Base-by-base conservation (phyloP, 1,139 yeast species). In the Magnusiomyces fungicola region DNA sequence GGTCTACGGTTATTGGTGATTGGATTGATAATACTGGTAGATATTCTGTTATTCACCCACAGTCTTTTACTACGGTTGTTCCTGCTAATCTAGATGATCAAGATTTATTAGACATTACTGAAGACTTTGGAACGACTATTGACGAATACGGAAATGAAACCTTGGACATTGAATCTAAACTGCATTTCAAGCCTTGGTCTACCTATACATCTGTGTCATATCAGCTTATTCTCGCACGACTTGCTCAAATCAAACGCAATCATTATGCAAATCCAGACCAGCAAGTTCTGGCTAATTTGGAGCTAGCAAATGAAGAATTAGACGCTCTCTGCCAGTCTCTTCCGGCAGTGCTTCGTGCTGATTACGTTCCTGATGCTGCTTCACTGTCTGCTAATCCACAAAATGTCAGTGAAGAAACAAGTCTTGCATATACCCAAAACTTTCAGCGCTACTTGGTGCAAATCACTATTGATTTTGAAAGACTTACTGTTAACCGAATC, bases 1-100 rank as follows among this genome's bases (percentile, higher is more conserved):
- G 71, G 72, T 41, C 61, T 1, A 56, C 68, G 24, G 61, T 67
- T 6, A 60, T 58, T 14, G 53, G 61, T 29, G 73, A 69, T 52
- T 69, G 73, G 73, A 58, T 61, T 38, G 70, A 69, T 46, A 66
- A 61, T 41, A 54, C 58, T 25, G 63, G 61, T 38, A 50, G 69
- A 19, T 55, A 56, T 38, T 55, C 62, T 0, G 44, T 62, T 22
- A 59, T 69, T 12, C 52, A 56, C 4, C 46, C 56, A 3, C 51
- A 50, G 14, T 58, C 62, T 19, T 68, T 66, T 48, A 49, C 62
- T 2, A 63, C 70, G 1, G 60, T 63, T 1, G 4, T 50, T 21
- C 70, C 71, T 3, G 57, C 55, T 7, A 55, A 55, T 36, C 51
- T 45, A 21, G 50, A 50, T 30, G 57, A 55, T 23, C 43, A 46